A percentile compares a stretch with the other conserved stretches of the same genome.
Evolutionary conservation across 1,284 basidiomycete species (phyloP).

Genomic region (Rhodotorula sp.): DNA sequence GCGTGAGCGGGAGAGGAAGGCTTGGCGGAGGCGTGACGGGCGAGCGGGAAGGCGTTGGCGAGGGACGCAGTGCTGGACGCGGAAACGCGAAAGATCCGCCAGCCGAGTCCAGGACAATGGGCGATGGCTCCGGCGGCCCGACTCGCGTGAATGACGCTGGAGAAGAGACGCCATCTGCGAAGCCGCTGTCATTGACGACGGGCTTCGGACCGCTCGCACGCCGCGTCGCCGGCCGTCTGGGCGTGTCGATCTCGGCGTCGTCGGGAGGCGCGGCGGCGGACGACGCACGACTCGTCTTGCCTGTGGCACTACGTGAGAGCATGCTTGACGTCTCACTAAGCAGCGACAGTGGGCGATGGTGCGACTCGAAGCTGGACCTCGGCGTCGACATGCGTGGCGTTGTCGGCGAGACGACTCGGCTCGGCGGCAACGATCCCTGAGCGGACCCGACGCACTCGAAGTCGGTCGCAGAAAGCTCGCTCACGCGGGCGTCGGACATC

Average conservation of each 20-base stretch:
- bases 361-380: neutral
- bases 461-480: neutral
- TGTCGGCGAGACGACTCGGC: neutral
- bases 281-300: neutral
- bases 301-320: no score
- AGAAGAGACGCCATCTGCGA: neutral
- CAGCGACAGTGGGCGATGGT: constrained; percentile 13
- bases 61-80: neutral
- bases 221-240: neutral
- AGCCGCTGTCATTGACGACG: neutral
- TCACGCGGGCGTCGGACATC: neutral
- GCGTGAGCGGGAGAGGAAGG: neutral
- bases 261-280: neutral
- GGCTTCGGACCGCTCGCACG: no score
- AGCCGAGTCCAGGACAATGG: neutral
- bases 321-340: constrained; percentile 1
- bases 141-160: neutral
- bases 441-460: neutral
- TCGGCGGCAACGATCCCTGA: neutral
- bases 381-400: constrained; percentile 10
- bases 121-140: neutral
- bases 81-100: constrained; percentile 2
- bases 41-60: neutral
- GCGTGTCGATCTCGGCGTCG: neutral
- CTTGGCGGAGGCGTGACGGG: no score